Percentiles rank a stretch among this genome's conserved stretches.
phyloP scores from a whole-genome alignment of 192 early-diverging fungal genomes.

The Rhizophagus prolifer region DNA sequence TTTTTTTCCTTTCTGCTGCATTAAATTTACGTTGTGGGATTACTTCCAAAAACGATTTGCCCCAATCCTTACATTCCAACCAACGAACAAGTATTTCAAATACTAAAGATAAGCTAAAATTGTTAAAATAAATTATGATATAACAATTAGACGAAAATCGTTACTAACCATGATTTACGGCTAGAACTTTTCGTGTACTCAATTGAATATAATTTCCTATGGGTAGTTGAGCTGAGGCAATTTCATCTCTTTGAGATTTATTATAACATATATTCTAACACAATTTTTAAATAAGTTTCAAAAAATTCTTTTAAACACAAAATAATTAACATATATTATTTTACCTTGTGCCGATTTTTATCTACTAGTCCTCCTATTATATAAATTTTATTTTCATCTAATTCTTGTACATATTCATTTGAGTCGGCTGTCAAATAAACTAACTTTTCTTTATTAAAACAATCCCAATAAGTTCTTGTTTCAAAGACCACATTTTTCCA shows the following conservation, averaged over 20 bases:
- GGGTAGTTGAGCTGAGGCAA: slow-evolving; percentile 77
- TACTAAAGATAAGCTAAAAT: slow-evolving; percentile 49
- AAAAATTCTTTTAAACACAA: background rate
- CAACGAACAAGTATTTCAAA: slow-evolving; percentile 86
- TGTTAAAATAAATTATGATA: background rate
- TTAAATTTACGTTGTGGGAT: slow-evolving; percentile 88
- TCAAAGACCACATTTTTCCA: slow-evolving; percentile 42
- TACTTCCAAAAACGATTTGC: slow-evolving; percentile 81
- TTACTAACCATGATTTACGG: slow-evolving; percentile 83
- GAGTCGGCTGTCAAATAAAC: slow-evolving; percentile 94
- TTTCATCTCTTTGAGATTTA: slow-evolving; percentile 73
- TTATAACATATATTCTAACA: slow-evolving; percentile 67
- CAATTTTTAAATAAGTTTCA: background rate
- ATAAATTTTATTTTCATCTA: slow-evolving; percentile 80
- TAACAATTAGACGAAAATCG: background rate
- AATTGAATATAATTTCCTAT: slow-evolving; percentile 84
- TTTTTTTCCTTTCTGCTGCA: slow-evolving; percentile 1
- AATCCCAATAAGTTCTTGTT: slow-evolving; percentile 30
- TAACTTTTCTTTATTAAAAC: slow-evolving; percentile 56
- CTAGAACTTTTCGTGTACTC: slow-evolving; percentile 79
- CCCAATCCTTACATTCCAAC: slow-evolving; percentile 80
- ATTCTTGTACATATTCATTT: slow-evolving; percentile 57
- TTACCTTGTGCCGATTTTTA: slow-evolving; percentile 80
- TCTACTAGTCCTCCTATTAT: slow-evolving; percentile 96
- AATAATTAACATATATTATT: background rate